Base-by-base conservation (phyloP, 345 rosid genomes). In the Mangifera indica region DNA sequence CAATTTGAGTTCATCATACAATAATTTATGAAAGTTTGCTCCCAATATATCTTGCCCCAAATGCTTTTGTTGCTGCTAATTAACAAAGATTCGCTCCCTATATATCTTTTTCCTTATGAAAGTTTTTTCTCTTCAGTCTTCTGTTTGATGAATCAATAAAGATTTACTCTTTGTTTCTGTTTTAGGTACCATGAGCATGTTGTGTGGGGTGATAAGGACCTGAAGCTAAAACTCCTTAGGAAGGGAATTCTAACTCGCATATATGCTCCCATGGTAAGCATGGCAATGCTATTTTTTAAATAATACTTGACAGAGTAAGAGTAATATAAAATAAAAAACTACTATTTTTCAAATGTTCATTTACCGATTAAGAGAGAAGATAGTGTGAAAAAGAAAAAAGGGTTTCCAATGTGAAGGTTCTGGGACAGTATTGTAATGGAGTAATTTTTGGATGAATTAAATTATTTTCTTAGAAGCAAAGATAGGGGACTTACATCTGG, bases 171-270 rank as follows among this genome's bases (percentile, higher is more conserved):
- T n/a, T 77, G 48, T 32, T 60, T 72, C 24, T 77, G 76, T 29
- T 73, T 59, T 70, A 95, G 99, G 99, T 95, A 91, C 57, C 90
- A 69, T 60, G 99, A 91, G 70, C 97, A 86, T 24, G 85, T 95
- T 61, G 94, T 95, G 44, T 95, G 99, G 98, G 90, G 89, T 0
- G 96, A 95, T 78, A 86, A 89, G 83, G 90, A 83, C 17, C 65
- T 91, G 66, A 95, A 86, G 71, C 62, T 89, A 49, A 95, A 92
- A 72, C 98, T 92, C 67, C 67, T 88, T 57, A 85, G 84, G 53
- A 95, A 91, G 88, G 98, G 97, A 61, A 86, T 95, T 63, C 83
- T 95, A 66, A 86, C 91, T 71, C 93, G 93, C 74, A 84, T 95
- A 57, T 87, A 95, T 80, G 80, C 96, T 68, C 99, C 98, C 70